Percentiles rank a stretch among this genome's conserved stretches.
Conservation (phyloP, 2,329 filamentous ascomycete species). For the Curvularia sp. region DNA sequence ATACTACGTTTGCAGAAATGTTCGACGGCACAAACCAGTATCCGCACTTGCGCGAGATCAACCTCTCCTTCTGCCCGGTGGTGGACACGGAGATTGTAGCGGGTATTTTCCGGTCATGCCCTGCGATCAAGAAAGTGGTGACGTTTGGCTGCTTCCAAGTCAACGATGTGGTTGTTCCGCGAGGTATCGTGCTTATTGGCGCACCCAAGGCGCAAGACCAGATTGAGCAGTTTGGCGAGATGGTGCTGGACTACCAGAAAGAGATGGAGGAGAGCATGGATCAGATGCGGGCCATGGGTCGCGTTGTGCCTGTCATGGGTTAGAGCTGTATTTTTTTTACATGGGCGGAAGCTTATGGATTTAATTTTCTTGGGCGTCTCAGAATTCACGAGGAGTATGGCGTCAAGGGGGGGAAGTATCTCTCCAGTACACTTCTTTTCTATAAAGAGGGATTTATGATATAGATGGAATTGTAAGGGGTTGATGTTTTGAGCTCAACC, state of each 20-base stretch:
- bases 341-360: background rate
- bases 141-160: conserved; percentile 70
- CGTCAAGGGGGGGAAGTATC: background rate
- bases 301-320: conserved; percentile 36
- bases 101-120: conserved; percentile 69
- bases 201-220: conserved; percentile 65
- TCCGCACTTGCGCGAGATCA: conserved; percentile 72
- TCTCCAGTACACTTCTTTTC: background rate
- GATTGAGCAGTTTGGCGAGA: conserved; percentile 60
- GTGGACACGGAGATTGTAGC: conserved; percentile 71
- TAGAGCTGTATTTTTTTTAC: conserved; percentile 4
- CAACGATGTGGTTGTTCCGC: conserved; percentile 62
- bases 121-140: conserved; percentile 63
- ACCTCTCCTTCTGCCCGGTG: conserved; percentile 77
- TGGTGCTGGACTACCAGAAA: conserved; percentile 44
- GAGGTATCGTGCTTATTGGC: conserved; percentile 66
- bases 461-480: background rate
- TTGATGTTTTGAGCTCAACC: background rate
- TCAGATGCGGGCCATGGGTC: conserved; percentile 18
- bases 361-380: background rate
- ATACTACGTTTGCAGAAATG: conserved; percentile 73
- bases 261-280: conserved; percentile 16
- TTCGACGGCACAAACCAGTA: conserved; percentile 71
- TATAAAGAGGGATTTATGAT: background rate
- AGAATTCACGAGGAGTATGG: background rate